Evolutionary conservation across 352 stramenopile genomes (phyloP).

Genomic region (Plasmopara halstedii): DNA sequence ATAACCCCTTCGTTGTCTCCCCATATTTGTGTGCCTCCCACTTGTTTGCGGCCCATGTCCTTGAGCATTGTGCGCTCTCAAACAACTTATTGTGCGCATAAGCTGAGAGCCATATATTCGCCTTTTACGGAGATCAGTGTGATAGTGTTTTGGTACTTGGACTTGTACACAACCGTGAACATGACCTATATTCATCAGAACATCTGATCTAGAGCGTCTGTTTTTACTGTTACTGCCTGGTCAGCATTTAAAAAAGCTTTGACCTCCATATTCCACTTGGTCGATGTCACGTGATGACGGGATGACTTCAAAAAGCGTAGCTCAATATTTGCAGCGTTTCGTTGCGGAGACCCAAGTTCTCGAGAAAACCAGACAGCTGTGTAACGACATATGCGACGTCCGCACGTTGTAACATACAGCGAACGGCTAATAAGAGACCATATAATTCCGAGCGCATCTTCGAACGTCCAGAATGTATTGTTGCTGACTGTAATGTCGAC

Average conservation of each 20-base stretch:
- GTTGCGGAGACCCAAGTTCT: background rate
- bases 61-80: background rate
- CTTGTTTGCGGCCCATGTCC: constrained; percentile 4
- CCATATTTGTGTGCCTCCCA: background rate
- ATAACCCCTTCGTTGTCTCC: constrained; percentile 1
- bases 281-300: background rate
- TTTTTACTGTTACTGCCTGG: constrained; percentile 3
- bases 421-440: background rate
- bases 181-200: constrained; percentile 4
- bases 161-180: constrained; percentile 11
- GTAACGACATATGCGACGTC: background rate
- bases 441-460: background rate
- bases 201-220: background rate
- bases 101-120: background rate
- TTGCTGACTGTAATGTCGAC: background rate
- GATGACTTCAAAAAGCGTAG: background rate
- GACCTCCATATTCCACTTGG: background rate
- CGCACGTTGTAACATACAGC: background rate
- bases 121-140: background rate
- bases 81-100: background rate
- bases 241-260: constrained; percentile 9
- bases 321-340: background rate
- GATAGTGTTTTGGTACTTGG: constrained; percentile 3
- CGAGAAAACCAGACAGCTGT: background rate
- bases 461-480: background rate